Evolutionary conservation across 1,284 basidiomycete genomes (phyloP).

Genomic region (Rhizopogon parksii): DNA sequence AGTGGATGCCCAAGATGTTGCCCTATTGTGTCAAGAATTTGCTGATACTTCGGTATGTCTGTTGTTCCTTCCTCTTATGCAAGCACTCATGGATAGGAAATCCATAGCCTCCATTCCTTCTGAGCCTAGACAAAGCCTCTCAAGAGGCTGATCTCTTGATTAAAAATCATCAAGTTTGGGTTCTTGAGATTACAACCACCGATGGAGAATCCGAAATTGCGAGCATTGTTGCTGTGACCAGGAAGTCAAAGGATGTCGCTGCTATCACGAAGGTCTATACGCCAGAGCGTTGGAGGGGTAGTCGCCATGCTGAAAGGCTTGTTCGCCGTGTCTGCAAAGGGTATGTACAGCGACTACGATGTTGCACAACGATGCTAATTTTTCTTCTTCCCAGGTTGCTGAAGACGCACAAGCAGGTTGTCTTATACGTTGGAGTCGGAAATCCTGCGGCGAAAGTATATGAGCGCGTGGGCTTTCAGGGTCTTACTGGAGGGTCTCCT

Average conservation of each 20-base stretch:
- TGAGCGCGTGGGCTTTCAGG: slow-evolving; percentile 42
- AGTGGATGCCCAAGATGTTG: slow-evolving; percentile 39
- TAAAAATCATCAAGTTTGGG: slow-evolving; percentile 47
- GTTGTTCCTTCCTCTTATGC: not conserved
- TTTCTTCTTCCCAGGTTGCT: slow-evolving; percentile 25
- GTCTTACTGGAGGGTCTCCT: slow-evolving; percentile 24
- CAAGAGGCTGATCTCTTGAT: slow-evolving; percentile 50
- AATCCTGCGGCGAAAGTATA: slow-evolving; percentile 41
- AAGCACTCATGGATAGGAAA: not conserved
- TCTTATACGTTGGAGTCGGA: slow-evolving; percentile 43
- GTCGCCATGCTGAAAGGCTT: slow-evolving; percentile 40
- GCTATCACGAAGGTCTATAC: slow-evolving; percentile 48
- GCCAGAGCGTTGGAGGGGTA: slow-evolving; percentile 33
- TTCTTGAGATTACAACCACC: slow-evolving; percentile 38
- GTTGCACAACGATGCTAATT: slow-evolving; percentile 1
- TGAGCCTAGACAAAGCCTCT: slow-evolving; percentile 36
- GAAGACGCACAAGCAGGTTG: slow-evolving; percentile 30
- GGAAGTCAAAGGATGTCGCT: slow-evolving; percentile 34
- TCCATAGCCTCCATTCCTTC: slow-evolving; percentile 45
- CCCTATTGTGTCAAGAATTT: slow-evolving; percentile 48
- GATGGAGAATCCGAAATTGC: slow-evolving; percentile 37
- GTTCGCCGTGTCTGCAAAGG: slow-evolving; percentile 35
- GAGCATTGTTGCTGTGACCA: slow-evolving; percentile 52
- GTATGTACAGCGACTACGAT: slow-evolving; percentile 21
- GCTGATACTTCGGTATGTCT: slow-evolving; percentile 48